Evolutionary conservation across 352 stramenopile species (phyloP).

Genomic region (Phytophthora hibernalis): DNA sequence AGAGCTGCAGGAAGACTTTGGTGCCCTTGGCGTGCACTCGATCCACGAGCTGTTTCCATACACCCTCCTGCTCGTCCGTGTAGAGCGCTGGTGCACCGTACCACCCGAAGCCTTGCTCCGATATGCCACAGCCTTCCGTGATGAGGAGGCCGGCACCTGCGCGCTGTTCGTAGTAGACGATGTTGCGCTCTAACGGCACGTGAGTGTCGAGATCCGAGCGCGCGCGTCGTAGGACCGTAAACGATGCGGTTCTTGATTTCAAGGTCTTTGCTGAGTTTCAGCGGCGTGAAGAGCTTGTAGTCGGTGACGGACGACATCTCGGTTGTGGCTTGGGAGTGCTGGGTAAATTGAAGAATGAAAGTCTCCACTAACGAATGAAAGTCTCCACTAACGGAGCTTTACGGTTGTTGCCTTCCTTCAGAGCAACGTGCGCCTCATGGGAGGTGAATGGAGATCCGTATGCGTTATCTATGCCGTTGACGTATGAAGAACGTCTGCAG

Average conservation of each 20-base stretch:
- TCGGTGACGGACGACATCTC: slow-evolving; percentile 1
- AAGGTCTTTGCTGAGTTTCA: slow-evolving; percentile 1
- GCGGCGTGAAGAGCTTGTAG: slow-evolving; percentile 14
- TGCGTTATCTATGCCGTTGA: background rate
- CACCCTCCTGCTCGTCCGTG: slow-evolving; percentile 5
- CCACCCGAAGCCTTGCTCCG: slow-evolving; percentile 10
- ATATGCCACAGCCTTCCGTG: slow-evolving; percentile 11
- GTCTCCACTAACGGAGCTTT: background rate
- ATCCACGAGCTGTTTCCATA: slow-evolving; percentile 1
- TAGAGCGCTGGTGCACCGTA: slow-evolving; percentile 6
- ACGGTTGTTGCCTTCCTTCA: background rate
- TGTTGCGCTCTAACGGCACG: slow-evolving; percentile 10
- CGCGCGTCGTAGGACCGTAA: slow-evolving; percentile 2
- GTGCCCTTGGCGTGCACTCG: slow-evolving; percentile 5
- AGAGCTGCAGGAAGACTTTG: slow-evolving; percentile 13
- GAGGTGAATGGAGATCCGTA: background rate
- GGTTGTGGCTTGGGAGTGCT: background rate
- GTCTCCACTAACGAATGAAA: background rate
- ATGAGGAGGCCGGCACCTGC: slow-evolving; percentile 6
- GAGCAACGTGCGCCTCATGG: background rate
- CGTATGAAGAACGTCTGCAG: background rate
- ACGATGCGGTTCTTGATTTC: slow-evolving; percentile 17
- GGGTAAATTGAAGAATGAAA: background rate
- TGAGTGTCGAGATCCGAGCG: slow-evolving; percentile 2
- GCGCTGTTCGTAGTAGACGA: slow-evolving; percentile 11